Conservation (phyloP, 768 basidiomycete genomes). For the Suillus alpinus region DNA sequence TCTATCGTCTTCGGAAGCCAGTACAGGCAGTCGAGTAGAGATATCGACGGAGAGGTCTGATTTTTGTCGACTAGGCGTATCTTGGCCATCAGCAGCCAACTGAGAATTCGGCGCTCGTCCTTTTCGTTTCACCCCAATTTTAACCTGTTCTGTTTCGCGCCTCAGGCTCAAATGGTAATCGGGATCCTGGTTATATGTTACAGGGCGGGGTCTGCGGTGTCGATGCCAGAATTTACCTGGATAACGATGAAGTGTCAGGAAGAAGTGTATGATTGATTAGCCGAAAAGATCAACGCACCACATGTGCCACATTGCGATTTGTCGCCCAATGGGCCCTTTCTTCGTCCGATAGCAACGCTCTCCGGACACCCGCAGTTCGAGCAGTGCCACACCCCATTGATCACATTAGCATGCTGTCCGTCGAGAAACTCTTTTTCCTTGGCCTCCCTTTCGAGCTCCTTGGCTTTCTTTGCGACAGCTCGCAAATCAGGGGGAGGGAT, state of each 20-base stretch:
- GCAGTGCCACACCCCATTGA: constrained; percentile 91
- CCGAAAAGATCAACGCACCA: constrained; percentile 50
- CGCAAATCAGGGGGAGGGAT: constrained; percentile 45
- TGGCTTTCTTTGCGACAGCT: constrained; percentile 55
- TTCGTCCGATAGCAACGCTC: constrained; percentile 75
- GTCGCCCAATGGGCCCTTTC: constrained; percentile 88
- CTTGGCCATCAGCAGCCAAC: constrained; percentile 38
- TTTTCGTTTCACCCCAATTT: constrained; percentile 52
- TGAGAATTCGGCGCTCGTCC: constrained; percentile 27
- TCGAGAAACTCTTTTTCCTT: constrained; percentile 83
- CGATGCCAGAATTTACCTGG: constrained; percentile 89
- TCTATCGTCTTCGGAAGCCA: constrained; percentile 46
- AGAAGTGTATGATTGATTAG: constrained; percentile 6
- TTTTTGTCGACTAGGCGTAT: constrained; percentile 48
- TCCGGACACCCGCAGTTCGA: constrained; percentile 94
- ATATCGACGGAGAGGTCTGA: constrained; percentile 36
- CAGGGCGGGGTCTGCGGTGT: constrained; percentile 76
- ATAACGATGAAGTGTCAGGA: constrained; percentile 7
- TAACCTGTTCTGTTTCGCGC: constrained; percentile 55
- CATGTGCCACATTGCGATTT: constrained; percentile 92
- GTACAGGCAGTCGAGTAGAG: constrained; percentile 28
- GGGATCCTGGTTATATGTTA: constrained; percentile 74
- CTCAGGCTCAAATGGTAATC: constrained; percentile 62
- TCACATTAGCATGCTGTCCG: constrained; percentile 76
- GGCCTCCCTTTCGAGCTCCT: constrained; percentile 77